These are phyloP conservation scores for Aspergillus felis DNA, from an alignment of 2,329 filamentous ascomycete species.

Conservation along the genomic window DNA sequence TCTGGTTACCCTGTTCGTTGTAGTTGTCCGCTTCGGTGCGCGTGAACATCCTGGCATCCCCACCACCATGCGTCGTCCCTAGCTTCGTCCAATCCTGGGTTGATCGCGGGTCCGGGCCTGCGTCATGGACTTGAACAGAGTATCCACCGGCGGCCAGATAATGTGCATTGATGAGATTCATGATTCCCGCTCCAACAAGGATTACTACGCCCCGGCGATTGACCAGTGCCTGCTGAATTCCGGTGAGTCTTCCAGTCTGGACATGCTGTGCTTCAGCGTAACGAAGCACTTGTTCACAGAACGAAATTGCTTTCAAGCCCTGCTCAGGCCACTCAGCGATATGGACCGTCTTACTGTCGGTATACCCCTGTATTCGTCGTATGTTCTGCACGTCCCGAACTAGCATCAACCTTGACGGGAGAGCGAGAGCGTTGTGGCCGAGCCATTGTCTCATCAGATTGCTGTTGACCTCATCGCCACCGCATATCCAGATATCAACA, in stretches of 20 bases:
- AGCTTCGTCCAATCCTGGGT: background rate
- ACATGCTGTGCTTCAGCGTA: background rate
- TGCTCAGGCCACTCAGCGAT: too few relatives aligned
- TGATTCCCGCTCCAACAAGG: conserved; percentile 1
- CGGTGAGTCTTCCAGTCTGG: too few relatives aligned
- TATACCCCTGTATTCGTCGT: too few relatives aligned
- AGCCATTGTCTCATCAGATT: background rate
- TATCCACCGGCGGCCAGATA: background rate
- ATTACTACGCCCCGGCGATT: background rate
- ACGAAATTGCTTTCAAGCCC: too few relatives aligned
- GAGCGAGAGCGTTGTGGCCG: background rate
- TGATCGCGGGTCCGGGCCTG: background rate
- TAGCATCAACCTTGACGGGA: background rate
- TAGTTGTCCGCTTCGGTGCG: conserved; percentile 3
- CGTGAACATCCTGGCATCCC: conserved; percentile 2
- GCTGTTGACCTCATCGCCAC: background rate
- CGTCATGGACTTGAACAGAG: background rate
- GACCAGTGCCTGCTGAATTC: too few relatives aligned
- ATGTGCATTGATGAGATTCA: conserved; percentile 3
- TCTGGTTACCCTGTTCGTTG: conserved; percentile 1
- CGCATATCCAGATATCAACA: background rate
- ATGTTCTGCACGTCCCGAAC: background rate
- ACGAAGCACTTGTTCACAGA: too few relatives aligned
- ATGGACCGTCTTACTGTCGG: too few relatives aligned
- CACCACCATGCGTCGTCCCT: background rate